These are phyloP conservation scores for Austroboletus novae-zelandiae DNA, from an alignment of 1,284 basidiomycete genomes.

Conservation along the genomic window DNA sequence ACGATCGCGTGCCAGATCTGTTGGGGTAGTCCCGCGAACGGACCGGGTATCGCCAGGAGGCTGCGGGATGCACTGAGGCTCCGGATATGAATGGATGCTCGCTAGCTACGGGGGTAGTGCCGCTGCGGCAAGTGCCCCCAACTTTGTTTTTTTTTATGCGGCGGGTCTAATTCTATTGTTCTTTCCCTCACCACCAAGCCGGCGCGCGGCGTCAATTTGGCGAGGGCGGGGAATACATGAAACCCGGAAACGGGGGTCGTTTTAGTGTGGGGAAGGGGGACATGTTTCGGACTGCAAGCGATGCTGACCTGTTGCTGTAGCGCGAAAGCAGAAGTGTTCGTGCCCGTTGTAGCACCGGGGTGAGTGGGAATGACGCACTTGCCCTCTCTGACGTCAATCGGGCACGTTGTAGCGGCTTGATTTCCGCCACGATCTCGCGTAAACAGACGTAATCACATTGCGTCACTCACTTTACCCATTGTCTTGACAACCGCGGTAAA, in stretches of 20 bases:
- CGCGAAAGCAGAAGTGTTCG: constrained; percentile 78
- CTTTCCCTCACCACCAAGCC: background rate
- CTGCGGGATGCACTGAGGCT: constrained; percentile 5
- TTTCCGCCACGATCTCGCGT: constrained; percentile 46
- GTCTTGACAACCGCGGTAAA: constrained; percentile 30
- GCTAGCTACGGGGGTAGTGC: constrained; percentile 9
- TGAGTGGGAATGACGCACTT: constrained; percentile 35
- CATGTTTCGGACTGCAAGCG: constrained; percentile 13
- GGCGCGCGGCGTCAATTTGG: constrained; percentile 3
- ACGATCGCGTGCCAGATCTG: constrained; percentile 14
- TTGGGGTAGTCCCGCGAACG: constrained; percentile 1
- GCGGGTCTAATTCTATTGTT: background rate
- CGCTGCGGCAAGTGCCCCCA: background rate
- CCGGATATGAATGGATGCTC: constrained; percentile 4
- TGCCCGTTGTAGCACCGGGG: constrained; percentile 79
- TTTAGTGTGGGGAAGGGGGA: constrained; percentile 8
- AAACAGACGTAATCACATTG: constrained; percentile 29
- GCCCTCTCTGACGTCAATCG: constrained; percentile 28
- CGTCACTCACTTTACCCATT: constrained; percentile 27
- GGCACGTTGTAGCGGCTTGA: constrained; percentile 40
- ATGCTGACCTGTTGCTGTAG: constrained; percentile 38
- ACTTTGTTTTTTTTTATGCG: background rate
- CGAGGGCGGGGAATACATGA: constrained; percentile 5
- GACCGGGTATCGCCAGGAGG: constrained; percentile 4
- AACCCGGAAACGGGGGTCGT: constrained; percentile 16